Base-by-base conservation (phyloP, 2,329 filamentous ascomycete genomes). In the Diaporthe ampelina region DNA sequence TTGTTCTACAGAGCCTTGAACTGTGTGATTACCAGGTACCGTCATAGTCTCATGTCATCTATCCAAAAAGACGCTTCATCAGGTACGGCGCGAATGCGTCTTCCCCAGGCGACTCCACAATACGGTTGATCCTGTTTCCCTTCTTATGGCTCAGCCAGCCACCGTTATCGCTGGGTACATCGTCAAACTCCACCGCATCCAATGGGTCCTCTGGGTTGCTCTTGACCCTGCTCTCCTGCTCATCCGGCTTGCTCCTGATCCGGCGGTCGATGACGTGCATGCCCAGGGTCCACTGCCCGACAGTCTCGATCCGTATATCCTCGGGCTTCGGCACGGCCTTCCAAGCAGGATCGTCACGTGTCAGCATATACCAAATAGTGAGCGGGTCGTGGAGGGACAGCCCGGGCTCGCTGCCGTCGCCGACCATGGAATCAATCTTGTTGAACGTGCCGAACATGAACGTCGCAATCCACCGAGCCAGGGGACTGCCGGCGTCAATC, bases 261-360 rank as follows among this genome's bases (percentile, higher is more conserved):
- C 97, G 89, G 48, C 91, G 88, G 86, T 99, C 97, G 54, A 95
- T 87, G 43, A 98, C 88, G 80, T 95, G 95, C 92, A 97, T 95
- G 1, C 97, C 96, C 73, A 94, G 88, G 59, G 95, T 97, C 97
- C 97, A 99, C 85, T 98, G 97, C 1, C 96, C 97, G 3, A 90
- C 86, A 0, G 95, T 97, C 85, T 99, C 97, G 54, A 99, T 87
- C 26, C 97, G 90, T 73, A 99, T 93, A 81, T 99, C 97, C 82
- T 97, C 93, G 0, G 87, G 91, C 73, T 88, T 86, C 19, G 85
- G 82, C 1, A 89, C 86, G 21, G 86, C 81, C 81, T 87, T 88
- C 92, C 92, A 94, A 40, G 82, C 83, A 24, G 89, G 86, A 73
- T 91, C 85, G 75, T 87, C 88, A 76, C 84, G 86, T 10, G 91